A percentile compares a stretch with the other conserved stretches of the same genome.
These are phyloP conservation scores for Ustulina deusta DNA, from an alignment of 2,329 filamentous ascomycete species.

Conservation along the genomic window DNA sequence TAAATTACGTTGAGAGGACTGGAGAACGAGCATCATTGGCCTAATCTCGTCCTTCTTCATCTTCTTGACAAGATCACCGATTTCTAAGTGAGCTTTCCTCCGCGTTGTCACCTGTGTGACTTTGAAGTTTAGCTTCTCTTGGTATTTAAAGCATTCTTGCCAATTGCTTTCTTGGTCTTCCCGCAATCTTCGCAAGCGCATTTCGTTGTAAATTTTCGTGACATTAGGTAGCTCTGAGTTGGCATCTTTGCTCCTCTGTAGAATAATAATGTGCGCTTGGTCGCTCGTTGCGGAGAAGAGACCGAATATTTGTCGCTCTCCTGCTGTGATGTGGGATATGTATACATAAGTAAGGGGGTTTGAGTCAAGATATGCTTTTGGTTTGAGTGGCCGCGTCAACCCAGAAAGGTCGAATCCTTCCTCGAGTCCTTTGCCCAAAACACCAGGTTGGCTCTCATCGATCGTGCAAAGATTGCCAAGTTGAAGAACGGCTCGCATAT, in stretches of 20 bases:
- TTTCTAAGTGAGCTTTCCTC: conserved; percentile 87
- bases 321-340: conserved; percentile 90
- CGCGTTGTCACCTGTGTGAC: conserved; percentile 88
- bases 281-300: conserved; percentile 86
- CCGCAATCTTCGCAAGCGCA: conserved; percentile 73
- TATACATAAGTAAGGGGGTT: conserved; percentile 86
- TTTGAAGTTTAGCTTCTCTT: conserved; percentile 86
- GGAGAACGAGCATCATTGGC: conserved; percentile 86
- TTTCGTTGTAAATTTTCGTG: conserved; percentile 86
- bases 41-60: conserved; percentile 85
- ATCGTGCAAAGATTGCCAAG: conserved; percentile 93
- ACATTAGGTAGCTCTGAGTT: conserved; percentile 89
- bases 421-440: conserved; percentile 91
- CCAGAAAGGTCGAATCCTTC: conserved; percentile 90
- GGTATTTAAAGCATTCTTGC: conserved; percentile 87
- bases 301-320: conserved; percentile 92
- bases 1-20: conserved; percentile 85
- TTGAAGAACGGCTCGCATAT: conserved; percentile 86
- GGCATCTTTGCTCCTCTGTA: conserved; percentile 83
- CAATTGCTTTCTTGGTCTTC: conserved; percentile 77
- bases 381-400: conserved; percentile 75
- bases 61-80: conserved; percentile 89
- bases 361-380: conserved; percentile 77
- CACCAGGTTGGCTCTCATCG: conserved; percentile 88
- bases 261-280: conserved; percentile 87